Conservation (phyloP, 2,329 filamentous ascomycete genomes). For the Ceratocystis variospora region DNA sequence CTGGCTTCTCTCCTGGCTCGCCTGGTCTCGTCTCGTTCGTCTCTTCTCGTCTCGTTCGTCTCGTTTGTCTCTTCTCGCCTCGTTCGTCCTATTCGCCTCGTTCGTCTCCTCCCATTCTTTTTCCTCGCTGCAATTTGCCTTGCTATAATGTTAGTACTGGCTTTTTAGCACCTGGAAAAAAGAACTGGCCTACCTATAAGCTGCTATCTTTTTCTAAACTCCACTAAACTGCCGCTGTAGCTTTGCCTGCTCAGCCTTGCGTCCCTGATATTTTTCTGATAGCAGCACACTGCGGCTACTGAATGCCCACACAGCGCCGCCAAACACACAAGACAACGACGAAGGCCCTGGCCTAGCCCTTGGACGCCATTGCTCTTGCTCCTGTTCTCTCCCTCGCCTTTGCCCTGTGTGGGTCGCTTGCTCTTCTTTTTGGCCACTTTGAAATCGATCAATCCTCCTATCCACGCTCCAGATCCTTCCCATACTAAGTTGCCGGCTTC, state of each 20-base stretch:
- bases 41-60: too few relatives aligned
- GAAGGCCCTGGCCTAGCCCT: not conserved
- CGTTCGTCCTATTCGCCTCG: too few relatives aligned
- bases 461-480: constrained; percentile 8
- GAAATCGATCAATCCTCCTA: constrained; percentile 10
- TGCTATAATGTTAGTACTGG: too few relatives aligned
- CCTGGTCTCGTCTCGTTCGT: too few relatives aligned
- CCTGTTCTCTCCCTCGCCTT: not conserved
- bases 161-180: too few relatives aligned
- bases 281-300: not conserved
- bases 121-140: too few relatives aligned
- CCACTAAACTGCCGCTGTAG: too few relatives aligned
- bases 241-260: not conserved
- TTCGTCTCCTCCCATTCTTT: too few relatives aligned
- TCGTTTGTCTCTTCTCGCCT: too few relatives aligned
- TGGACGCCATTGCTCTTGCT: not conserved
- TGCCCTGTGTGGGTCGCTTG: not conserved
- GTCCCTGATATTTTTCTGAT: not conserved
- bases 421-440: not conserved
- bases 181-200: too few relatives aligned
- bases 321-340: not conserved
- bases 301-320: not conserved
- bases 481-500: constrained; percentile 6
- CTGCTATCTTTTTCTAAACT: too few relatives aligned
- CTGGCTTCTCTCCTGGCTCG: too few relatives aligned